A percentile compares a stretch with the other conserved stretches of the same genome.
These are phyloP conservation scores for Ceratocystis destructans DNA, from an alignment of 2,329 filamentous ascomycete genomes.

Conservation along the genomic window DNA sequence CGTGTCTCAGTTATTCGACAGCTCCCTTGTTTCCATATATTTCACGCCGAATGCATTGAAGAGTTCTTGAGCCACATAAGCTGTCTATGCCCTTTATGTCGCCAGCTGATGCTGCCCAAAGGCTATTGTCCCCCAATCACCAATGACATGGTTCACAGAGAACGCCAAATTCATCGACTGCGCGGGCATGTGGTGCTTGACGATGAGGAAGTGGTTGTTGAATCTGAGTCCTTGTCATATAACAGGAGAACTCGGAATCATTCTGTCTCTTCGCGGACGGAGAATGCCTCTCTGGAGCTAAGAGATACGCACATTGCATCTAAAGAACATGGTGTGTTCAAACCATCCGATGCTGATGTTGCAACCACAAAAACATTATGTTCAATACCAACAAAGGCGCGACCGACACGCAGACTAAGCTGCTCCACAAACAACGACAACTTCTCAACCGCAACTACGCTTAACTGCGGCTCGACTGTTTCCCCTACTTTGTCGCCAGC, in stretches of 20 bases:
- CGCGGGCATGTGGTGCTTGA: conserved; percentile 39
- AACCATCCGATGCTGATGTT: neutral
- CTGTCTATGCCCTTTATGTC: conserved; percentile 84
- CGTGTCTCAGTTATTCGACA: conserved; percentile 63
- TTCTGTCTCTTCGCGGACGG: neutral
- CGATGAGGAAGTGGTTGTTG: conserved; percentile 22
- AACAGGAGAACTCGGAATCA: neutral
- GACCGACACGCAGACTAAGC: neutral
- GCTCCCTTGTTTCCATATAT: conserved; percentile 82
- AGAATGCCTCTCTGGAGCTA: neutral
- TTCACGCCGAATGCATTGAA: conserved; percentile 85
- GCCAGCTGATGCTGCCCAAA: conserved; percentile 61
- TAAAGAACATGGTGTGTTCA: neutral
- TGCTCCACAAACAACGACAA: conserved; percentile 17
- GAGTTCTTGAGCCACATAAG: conserved; percentile 64
- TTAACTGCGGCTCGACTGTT: neutral
- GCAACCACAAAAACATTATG: neutral
- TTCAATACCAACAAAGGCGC: neutral
- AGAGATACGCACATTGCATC: neutral
- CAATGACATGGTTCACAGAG: conserved; percentile 73
- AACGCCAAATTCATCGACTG: conserved; percentile 52
- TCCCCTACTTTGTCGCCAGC: neutral
- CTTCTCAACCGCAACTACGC: conserved; percentile 42
- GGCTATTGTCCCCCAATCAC: conserved; percentile 58
- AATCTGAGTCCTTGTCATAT: neutral